A percentile compares a stretch with the other conserved stretches of the same genome.
Conservation (phyloP, 2,329 filamentous ascomycete species). For the Claviceps citrina region DNA sequence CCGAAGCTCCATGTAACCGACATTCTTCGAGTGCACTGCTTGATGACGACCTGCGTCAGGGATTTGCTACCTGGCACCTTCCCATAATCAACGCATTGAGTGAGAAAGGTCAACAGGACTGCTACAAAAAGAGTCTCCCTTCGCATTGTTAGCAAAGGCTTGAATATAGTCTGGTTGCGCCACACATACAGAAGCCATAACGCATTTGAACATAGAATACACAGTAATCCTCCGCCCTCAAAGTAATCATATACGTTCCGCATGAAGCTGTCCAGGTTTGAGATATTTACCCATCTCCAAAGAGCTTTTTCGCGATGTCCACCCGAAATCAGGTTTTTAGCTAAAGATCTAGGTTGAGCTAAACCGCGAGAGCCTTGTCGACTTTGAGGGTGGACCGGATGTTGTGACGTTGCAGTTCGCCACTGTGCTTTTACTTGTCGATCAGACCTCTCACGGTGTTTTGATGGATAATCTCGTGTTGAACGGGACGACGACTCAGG, state of each 20-base stretch:
- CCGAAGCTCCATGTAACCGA: constrained; percentile 61
- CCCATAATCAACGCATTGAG: constrained; percentile 71
- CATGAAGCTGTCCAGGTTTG: constrained; percentile 78
- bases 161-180: not conserved
- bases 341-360: constrained; percentile 15
- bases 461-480: not conserved
- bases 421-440: constrained; percentile 32
- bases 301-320: constrained; percentile 55
- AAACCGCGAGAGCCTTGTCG: constrained; percentile 5
- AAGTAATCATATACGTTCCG: constrained; percentile 77
- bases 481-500: not conserved
- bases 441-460: not conserved
- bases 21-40: constrained; percentile 62
- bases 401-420: constrained; percentile 38
- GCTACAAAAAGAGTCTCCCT: constrained; percentile 74
- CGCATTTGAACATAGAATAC: constrained; percentile 57
- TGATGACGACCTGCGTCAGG: constrained; percentile 41
- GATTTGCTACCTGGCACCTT: constrained; percentile 51
- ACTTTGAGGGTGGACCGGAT: constrained; percentile 31
- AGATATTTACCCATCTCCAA: constrained; percentile 86
- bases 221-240: constrained; percentile 67
- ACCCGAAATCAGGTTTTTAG: constrained; percentile 16
- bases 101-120: constrained; percentile 66
- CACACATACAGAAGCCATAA: constrained; percentile 55
- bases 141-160: constrained; percentile 3